Evolutionary conservation across 2,329 filamentous ascomycete genomes (phyloP), one percentile per base, ranked within the genome.

Genomic region (Hypoxylon sp.): DNA sequence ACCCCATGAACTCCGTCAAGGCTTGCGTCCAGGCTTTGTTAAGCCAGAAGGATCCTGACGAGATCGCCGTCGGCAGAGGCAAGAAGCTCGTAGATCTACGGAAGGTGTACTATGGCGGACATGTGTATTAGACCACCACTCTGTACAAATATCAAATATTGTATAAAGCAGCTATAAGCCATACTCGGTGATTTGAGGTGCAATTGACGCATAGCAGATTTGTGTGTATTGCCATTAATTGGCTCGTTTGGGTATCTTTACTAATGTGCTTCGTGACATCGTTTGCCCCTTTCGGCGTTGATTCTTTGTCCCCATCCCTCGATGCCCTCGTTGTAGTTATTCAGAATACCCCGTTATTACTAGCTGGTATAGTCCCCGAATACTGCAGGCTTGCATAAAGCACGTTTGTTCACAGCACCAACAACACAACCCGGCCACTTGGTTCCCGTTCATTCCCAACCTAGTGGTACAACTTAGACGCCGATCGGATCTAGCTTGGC

Each of bases 1-100:
- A 97, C 85, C 93, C 94, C 74, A 97, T 98, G 94, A 99, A 99
- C 85, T 93, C 94, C 17, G 92, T 97, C 82, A 98, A 98, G 84
- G 96, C 96, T 13, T 88, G 93, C 44, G 93, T 92, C 81, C 81
- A 95, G 80, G 95, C 94, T 4, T 85, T 99, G 69, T 88, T 89
- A 80, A 92, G 86, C 83, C 96, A 99, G 84, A 89, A 89, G 68
- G 86, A 97, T 77, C 96, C 96, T 31, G 93, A 98, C 79, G 90
- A 95, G 78, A 91, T 99, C 77, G 96, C 96, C 62, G 87, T 92
- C 54, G 95, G 93, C 57, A 85, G 94, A 71, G 95, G 96, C 68
- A 95, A 93, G 88, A 99, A 99, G 87, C 80, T 99, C 77, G 94
- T 99, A 35, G 96, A 99, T 84, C 93, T 95, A 71, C 87, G 96